phyloP scores from a whole-genome alignment of 1,284 basidiomycete species.

The Coniferiporia weirii region DNA sequence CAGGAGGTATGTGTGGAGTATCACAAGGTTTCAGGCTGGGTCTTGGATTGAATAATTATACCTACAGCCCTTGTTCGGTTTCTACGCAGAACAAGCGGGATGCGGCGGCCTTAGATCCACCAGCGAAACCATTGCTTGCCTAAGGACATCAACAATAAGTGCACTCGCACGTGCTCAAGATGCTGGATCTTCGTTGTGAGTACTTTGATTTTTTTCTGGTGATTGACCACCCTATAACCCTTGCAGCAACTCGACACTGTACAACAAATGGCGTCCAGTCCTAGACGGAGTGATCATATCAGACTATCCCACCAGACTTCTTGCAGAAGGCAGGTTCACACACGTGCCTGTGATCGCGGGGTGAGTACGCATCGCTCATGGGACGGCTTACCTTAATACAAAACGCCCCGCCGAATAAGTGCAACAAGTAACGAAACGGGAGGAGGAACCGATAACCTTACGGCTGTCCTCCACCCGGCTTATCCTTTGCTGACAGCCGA shows the following conservation, averaged over 20 bases:
- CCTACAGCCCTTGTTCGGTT: conserved; percentile 45
- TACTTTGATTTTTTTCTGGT: conserved; percentile 2
- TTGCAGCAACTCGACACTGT: conserved; percentile 33
- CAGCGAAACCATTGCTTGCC: conserved; percentile 36
- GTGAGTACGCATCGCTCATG: conserved; percentile 29
- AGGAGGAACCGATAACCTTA: conserved; percentile 34
- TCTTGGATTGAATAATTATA: background rate
- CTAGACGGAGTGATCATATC: conserved; percentile 46
- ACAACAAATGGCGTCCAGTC: conserved; percentile 36
- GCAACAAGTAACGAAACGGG: conserved; percentile 54
- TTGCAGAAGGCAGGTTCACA: conserved; percentile 39
- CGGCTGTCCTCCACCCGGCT: conserved; percentile 32
- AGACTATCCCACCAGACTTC: conserved; percentile 41
- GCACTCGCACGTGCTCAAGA: conserved; percentile 53
- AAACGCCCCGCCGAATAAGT: conserved; percentile 26
- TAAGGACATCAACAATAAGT: conserved; percentile 44
- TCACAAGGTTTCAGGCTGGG: conserved; percentile 2
- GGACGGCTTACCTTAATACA: background rate
- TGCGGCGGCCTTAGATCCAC: conserved; percentile 36
- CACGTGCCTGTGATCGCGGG: conserved; percentile 54
- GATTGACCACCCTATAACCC: conserved; percentile 12
- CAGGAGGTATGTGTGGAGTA: conserved; percentile 36
- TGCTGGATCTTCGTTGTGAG: conserved; percentile 30
- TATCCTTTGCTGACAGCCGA: conserved; percentile 40
- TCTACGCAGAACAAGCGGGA: conserved; percentile 42